Conservation (phyloP, 1,284 basidiomycete genomes). For the Cryptococcus sp. region DNA sequence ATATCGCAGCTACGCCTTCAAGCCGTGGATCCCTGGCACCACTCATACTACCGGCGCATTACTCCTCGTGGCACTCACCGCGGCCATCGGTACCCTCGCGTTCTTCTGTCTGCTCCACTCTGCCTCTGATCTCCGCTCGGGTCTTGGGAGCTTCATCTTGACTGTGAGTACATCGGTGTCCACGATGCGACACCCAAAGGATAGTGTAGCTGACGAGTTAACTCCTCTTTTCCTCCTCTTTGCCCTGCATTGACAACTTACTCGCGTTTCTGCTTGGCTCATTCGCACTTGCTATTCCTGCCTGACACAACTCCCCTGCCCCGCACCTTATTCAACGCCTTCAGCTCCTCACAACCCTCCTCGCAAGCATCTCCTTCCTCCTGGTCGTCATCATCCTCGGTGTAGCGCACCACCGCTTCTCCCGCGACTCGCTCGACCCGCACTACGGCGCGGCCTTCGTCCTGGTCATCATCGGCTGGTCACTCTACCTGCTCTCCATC, state of each 20-base stretch:
- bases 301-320: background rate
- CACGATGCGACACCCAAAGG: too few species aligned
- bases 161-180: slow-evolving; percentile 28
- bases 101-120: slow-evolving; percentile 31
- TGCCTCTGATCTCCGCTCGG: slow-evolving; percentile 24
- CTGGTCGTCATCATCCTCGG: slow-evolving; percentile 38
- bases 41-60: slow-evolving; percentile 36
- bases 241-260: background rate
- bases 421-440: slow-evolving; percentile 21
- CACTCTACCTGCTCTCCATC: slow-evolving; percentile 27
- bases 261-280: background rate
- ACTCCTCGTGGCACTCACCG: slow-evolving; percentile 43
- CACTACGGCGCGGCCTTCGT: slow-evolving; percentile 36
- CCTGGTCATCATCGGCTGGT: slow-evolving; percentile 37
- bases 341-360: slow-evolving; percentile 33
- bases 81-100: slow-evolving; percentile 35
- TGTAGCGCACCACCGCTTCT: slow-evolving; percentile 36
- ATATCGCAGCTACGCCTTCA: slow-evolving; percentile 28
- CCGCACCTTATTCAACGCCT: background rate
- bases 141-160: slow-evolving; percentile 27
- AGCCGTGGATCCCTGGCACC: slow-evolving; percentile 27
- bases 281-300: background rate
- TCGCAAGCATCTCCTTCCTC: slow-evolving; percentile 37
- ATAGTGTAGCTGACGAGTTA: too few species aligned
- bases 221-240: background rate